phyloP scores from a whole-genome alignment of 495 filamentous ascomycete genomes.

The Delitschia confertaspora region DNA sequence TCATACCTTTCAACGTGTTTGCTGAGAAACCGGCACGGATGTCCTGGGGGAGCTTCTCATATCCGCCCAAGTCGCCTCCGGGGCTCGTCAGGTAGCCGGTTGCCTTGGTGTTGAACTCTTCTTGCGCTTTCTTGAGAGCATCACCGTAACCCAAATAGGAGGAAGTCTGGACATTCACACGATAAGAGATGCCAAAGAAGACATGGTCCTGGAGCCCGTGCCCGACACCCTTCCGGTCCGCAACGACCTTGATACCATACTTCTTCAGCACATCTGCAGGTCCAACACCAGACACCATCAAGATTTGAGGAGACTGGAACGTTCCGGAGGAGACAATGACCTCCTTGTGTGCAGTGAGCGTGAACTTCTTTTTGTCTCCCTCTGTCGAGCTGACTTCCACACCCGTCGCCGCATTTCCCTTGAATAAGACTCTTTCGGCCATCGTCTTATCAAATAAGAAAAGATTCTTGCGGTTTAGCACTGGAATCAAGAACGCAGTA shows the following conservation, averaged over 20 bases:
- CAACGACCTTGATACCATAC: conserved; percentile 31
- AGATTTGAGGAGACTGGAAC: conserved; percentile 33
- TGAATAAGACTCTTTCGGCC: too few species aligned
- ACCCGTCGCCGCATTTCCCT: too few species aligned
- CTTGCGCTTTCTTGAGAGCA: background rate
- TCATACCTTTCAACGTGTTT: conserved; percentile 39
- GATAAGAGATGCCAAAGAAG: conserved; percentile 10
- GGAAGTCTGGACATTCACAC: conserved; percentile 13
- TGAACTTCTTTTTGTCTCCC: too few species aligned
- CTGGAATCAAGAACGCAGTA: too few species aligned
- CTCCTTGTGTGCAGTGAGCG: conserved; percentile 33
- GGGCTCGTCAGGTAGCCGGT: conserved; percentile 5
- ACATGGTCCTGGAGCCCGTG: conserved; percentile 38
- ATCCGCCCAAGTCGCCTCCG: conserved; percentile 12
- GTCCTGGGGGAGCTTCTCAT: conserved; percentile 24
- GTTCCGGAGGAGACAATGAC: conserved; percentile 34
- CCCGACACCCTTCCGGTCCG: conserved; percentile 44
- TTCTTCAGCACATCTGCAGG: conserved; percentile 23
- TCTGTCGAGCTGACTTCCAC: too few species aligned
- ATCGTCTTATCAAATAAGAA: too few species aligned
- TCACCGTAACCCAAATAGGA: background rate
- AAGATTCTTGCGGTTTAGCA: too few species aligned
- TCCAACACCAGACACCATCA: conserved; percentile 32
- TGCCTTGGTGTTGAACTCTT: conserved; percentile 1
- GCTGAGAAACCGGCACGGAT: conserved; percentile 12